Percentiles rank a stretch among this genome's conserved stretches.
Conservation (phyloP, 2,329 filamentous ascomycete species). For the Hysterium pulicare region DNA sequence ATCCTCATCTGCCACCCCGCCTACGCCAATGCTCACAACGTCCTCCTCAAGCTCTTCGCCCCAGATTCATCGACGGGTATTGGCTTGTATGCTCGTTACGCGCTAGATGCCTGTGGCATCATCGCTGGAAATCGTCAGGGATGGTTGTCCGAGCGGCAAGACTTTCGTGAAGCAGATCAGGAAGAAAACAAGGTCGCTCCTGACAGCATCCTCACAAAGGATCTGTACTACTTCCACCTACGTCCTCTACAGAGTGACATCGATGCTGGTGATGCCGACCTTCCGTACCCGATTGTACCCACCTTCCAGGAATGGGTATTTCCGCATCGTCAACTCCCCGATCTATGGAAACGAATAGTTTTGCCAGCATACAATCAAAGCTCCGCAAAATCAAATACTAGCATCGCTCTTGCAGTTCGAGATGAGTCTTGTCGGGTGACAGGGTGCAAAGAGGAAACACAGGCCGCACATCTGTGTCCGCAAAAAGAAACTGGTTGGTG, state of each 20-base stretch:
- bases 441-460: no score
- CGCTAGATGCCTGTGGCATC: conserved; percentile 5
- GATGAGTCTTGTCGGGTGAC: no score
- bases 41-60: conserved; percentile 9
- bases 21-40: conserved; percentile 8
- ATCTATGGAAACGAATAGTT: conserved; percentile 3
- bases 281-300: conserved; percentile 10
- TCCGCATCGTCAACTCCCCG: conserved; percentile 7
- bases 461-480: no score
- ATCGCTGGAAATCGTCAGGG: conserved; percentile 8
- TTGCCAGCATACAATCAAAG: no score
- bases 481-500: no score
- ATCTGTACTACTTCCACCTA: neutral
- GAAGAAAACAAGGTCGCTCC: no score
- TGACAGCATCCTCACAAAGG: no score
- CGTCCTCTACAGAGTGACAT: neutral
- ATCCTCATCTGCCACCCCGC: conserved; percentile 8
- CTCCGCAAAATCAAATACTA: no score
- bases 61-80: conserved; percentile 1
- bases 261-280: conserved; percentile 4
- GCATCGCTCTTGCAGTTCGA: no score
- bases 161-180: no score
- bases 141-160: conserved; percentile 7
- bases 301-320: conserved; percentile 11
- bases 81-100: conserved; percentile 5